Base-by-base conservation (phyloP, 176 grass and related monocot genomes). In the Phragmites australis region DNA sequence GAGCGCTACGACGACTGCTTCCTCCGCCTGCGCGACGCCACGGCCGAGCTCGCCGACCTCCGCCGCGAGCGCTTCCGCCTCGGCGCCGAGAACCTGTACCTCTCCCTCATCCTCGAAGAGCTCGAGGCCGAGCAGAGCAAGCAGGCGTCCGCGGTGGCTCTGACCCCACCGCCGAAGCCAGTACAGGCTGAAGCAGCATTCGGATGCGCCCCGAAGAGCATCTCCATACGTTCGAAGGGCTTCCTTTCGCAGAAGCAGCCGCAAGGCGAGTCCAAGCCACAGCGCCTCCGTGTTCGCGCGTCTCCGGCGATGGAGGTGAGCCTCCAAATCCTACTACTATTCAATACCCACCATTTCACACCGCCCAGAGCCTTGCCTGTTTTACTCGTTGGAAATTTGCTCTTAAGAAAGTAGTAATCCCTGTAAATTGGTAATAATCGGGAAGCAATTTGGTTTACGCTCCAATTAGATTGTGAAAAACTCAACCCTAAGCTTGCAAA, bases 1-100 rank as follows among this genome's bases (percentile, higher is more conserved):
- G 81, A 90, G 65, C 78, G 82, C 82, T 92, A 96, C 90, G 66
- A 96, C 29, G 75, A 92, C 18, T 85, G 84, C 93, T 90, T 90
- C 82, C 17, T 74, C 13, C 63, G 58, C 75, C 87, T 96, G 42
- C 85, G 60, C 30, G 51, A 72, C 42, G 58, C 90, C 63, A 70
- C 64, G n/a, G 58, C 70, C 47, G 85, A 96, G 57, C 50, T 88
- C 49, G 66, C 89, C 45, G 64, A 68, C 46, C 88, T 96, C 81
- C 70, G 71, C 85, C 85, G 23, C 65, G 87, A 96, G 58, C 89
- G 87, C 76, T 31, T 88, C 65, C 69, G 76, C 44, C 90, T 93
- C 74, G 22, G 58, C 29, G 80, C 90, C 25, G 77, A 89, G 18
- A 92, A 93, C 52, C 67, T 87, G 52, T 85, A 88, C 70, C 79